A percentile compares a stretch with the other conserved stretches of the same genome.
Conservation (phyloP, 345 rosid genomes). For the Fremontodendron californicum region DNA sequence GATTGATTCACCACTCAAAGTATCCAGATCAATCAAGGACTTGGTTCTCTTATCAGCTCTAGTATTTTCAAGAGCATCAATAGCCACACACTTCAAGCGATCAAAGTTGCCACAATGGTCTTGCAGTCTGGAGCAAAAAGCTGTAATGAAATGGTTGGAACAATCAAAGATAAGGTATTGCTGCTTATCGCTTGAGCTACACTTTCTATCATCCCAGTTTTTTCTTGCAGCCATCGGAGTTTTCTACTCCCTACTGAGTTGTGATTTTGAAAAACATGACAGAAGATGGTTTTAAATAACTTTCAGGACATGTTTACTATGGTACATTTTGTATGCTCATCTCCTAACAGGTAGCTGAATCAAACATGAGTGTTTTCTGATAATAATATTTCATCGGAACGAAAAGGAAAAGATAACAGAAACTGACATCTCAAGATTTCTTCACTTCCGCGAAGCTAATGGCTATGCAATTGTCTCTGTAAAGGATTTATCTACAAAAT, state of each 20-base stretch:
- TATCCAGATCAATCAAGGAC: background rate
- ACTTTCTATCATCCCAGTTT: background rate
- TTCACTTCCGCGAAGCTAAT: constrained; percentile 5
- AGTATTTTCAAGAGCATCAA: background rate
- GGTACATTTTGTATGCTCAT: background rate
- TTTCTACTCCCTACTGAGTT: background rate
- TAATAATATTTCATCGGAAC: background rate
- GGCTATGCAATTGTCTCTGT: constrained; percentile 14
- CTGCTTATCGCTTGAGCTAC: background rate
- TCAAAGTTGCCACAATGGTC: background rate
- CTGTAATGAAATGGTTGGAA: background rate
- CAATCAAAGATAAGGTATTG: background rate
- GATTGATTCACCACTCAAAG: background rate
- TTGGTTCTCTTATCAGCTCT: background rate
- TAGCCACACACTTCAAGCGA: background rate
- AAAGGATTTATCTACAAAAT: constrained; percentile 33
- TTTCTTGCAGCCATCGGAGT: background rate
- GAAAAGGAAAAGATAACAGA: background rate
- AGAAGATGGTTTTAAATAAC: background rate
- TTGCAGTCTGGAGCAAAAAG: background rate
- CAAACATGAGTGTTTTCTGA: background rate
- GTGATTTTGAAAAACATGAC: background rate
- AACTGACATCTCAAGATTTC: constrained; percentile 14
- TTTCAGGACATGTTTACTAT: background rate
- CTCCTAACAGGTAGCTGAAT: constrained; percentile 2